phyloP scores from a whole-genome alignment of 1,284 basidiomycete species.

The Spongispora temasekensis region DNA sequence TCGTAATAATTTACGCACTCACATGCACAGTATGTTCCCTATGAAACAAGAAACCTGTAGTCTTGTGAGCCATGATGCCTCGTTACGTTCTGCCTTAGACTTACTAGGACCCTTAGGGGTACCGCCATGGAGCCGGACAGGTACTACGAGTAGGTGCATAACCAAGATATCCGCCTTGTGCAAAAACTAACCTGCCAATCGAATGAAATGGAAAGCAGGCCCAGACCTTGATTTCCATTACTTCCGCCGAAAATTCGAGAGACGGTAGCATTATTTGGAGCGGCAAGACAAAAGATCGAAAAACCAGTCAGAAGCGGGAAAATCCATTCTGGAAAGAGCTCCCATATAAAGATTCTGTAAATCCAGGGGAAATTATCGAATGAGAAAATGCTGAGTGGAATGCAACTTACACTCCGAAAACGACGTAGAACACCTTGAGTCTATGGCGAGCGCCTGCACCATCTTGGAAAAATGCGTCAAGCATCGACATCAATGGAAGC shows the following conservation, averaged over 20 bases:
- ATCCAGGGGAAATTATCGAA: not conserved
- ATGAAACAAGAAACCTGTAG: conserved; percentile 42
- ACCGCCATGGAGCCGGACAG: conserved; percentile 48
- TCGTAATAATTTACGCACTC: conserved; percentile 7
- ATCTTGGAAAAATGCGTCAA: conserved; percentile 57
- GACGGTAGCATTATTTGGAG: conserved; percentile 47
- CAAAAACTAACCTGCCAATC: conserved; percentile 49
- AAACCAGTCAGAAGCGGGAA: conserved; percentile 51
- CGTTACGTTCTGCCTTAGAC: not conserved
- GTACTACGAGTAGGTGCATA: conserved; percentile 35
- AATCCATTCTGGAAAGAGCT: conserved; percentile 54
- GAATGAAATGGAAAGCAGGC: conserved; percentile 51
- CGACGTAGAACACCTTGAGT: conserved; percentile 51
- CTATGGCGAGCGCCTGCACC: conserved; percentile 45
- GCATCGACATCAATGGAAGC: conserved; percentile 56
- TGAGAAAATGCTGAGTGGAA: not conserved
- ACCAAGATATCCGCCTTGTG: not conserved
- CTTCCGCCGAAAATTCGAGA: conserved; percentile 62
- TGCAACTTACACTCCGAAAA: conserved; percentile 41
- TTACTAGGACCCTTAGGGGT: conserved; percentile 44
- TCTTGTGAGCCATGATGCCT: not conserved
- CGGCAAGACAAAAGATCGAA: conserved; percentile 60
- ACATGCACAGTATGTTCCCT: conserved; percentile 50
- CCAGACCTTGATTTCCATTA: conserved; percentile 60
- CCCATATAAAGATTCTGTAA: conserved; percentile 51